These are phyloP conservation scores for Ascoidea tarda DNA, from an alignment of 805 yeast genomes.

Conservation along the genomic window DNA sequence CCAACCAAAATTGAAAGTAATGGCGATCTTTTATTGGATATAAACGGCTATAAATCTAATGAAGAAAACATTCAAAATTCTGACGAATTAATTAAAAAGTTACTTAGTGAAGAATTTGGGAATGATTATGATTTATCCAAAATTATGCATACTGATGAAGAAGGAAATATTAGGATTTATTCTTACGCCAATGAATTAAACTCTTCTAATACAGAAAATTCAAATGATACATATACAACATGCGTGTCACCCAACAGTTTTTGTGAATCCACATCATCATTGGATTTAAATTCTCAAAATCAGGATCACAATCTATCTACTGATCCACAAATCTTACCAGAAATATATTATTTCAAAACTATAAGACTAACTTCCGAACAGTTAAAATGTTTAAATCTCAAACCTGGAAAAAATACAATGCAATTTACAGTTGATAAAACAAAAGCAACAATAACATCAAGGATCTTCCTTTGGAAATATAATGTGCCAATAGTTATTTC, in stretches of 20 bases:
- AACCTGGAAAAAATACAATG: conserved; percentile 67
- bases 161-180: conserved; percentile 52
- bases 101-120: conserved; percentile 67
- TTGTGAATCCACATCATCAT: neutral
- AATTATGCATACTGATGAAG: conserved; percentile 40
- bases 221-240: conserved; percentile 6
- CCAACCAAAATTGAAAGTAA: conserved; percentile 80
- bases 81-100: conserved; percentile 59
- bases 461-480: conserved; percentile 72
- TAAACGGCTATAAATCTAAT: conserved; percentile 91
- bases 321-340: neutral
- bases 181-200: conserved; percentile 13
- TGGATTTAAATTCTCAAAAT: conserved; percentile 11
- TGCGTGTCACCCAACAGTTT: conserved; percentile 9
- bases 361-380: conserved; percentile 86
- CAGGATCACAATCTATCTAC: conserved; percentile 1
- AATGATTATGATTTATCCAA: conserved; percentile 29
- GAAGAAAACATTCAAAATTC: conserved; percentile 63
- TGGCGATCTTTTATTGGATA: conserved; percentile 83
- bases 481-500: conserved; percentile 86
- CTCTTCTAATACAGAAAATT: conserved; percentile 8
- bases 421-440: conserved; percentile 75
- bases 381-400: conserved; percentile 54
- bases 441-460: conserved; percentile 58
- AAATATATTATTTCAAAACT: conserved; percentile 57